phyloP scores from a whole-genome alignment of 2,329 filamentous ascomycete species.

The Monosporascus sp. region DNA sequence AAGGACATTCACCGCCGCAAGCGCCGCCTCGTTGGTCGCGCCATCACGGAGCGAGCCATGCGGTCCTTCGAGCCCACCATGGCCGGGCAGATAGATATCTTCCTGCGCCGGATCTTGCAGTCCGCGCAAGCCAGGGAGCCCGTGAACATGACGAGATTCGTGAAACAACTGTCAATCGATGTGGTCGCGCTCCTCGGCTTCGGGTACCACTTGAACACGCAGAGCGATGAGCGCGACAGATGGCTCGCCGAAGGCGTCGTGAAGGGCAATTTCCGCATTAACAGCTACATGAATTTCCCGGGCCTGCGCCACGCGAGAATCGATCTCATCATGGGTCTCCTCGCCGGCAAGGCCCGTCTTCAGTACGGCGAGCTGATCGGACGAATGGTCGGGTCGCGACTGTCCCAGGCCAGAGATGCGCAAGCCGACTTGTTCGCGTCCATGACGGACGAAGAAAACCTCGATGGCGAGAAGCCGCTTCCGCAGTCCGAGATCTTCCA shows the following conservation, averaged over 20 bases:
- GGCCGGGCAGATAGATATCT: neutral
- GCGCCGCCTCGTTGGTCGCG: neutral
- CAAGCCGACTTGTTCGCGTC: neutral
- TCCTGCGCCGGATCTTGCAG: neutral
- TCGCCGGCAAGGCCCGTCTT: neutral
- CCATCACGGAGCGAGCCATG: neutral
- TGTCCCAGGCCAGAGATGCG: neutral
- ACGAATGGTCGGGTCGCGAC: neutral
- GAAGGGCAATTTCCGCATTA: neutral
- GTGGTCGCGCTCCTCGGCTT: neutral
- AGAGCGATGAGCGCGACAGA: neutral
- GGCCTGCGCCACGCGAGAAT: neutral
- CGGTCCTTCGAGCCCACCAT: neutral
- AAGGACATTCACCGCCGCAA: neutral
- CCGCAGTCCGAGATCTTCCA: neutral
- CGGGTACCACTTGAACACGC: neutral
- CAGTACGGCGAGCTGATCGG: neutral
- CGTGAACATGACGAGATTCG: constrained; percentile 1
- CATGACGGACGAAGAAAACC: neutral
- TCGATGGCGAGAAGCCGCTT: neutral
- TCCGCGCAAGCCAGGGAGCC: neutral
- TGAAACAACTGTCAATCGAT: neutral
- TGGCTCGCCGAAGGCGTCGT: neutral
- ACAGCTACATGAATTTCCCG: neutral
- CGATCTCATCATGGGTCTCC: neutral